phyloP scores from a whole-genome alignment of 2,329 filamentous ascomycete species.

The Alternaria alternata region DNA sequence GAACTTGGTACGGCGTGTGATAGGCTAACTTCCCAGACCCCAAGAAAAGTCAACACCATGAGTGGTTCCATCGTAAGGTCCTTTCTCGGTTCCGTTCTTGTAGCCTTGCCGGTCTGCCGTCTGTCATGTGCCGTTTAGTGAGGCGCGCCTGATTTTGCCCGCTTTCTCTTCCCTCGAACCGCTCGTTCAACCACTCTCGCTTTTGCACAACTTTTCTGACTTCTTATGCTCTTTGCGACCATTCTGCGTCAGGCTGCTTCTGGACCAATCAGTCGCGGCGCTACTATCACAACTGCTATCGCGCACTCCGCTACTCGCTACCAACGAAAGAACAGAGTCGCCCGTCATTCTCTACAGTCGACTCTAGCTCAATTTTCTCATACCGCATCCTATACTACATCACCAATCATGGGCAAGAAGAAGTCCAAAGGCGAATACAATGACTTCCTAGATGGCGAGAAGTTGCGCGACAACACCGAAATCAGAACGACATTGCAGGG shows the following conservation, averaged over 20 bases:
- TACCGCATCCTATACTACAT: neutral
- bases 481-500: conserved; percentile 36
- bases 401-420: conserved; percentile 42
- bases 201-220: neutral
- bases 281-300: conserved; percentile 3
- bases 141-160: conserved; percentile 1
- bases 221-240: conserved; percentile 14
- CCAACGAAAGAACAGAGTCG: conserved; percentile 1
- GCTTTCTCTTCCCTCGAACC: neutral
- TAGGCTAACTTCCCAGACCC: conserved; percentile 6
- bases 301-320: neutral
- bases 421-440: conserved; percentile 41
- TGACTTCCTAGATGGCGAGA: conserved; percentile 47
- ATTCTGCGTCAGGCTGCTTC: conserved; percentile 2
- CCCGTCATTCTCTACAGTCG: neutral
- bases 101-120: conserved; percentile 10
- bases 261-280: conserved; percentile 14
- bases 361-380: neutral
- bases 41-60: conserved; percentile 16
- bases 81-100: conserved; percentile 4
- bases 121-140: conserved; percentile 5
- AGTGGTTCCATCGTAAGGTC: conserved; percentile 6
- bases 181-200: neutral
- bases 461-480: conserved; percentile 38
- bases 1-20: conserved; percentile 7